phyloP scores from a whole-genome alignment of 176 grass and related monocot genomes.

The Calamus simplicifolius region DNA sequence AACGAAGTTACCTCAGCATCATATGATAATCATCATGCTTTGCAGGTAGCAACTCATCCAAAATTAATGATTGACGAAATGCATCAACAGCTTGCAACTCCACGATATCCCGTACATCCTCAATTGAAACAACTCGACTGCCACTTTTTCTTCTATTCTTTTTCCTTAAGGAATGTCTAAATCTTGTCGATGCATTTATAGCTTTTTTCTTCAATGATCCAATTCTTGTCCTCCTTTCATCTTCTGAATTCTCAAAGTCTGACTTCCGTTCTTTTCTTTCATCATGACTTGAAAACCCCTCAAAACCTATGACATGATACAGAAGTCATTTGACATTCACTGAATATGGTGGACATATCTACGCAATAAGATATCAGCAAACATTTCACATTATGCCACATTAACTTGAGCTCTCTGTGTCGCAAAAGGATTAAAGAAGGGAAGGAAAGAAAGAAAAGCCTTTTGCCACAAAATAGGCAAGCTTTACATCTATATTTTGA shows the following conservation, averaged over 20 bases:
- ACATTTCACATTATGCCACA: background rate
- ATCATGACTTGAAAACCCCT: slow-evolving; percentile 12
- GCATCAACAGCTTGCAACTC: slow-evolving; percentile 72
- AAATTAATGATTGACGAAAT: slow-evolving; percentile 62
- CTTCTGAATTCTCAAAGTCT: slow-evolving; percentile 12
- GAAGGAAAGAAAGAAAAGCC: too few species aligned
- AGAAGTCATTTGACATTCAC: background rate
- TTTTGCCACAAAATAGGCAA: too few species aligned
- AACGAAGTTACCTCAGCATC: slow-evolving; percentile 50
- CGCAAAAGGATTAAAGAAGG: too few species aligned
- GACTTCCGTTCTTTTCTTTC: slow-evolving; percentile 9
- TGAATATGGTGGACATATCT: slow-evolving; percentile 1
- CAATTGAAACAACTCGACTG: slow-evolving; percentile 16
- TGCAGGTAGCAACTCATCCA: slow-evolving; percentile 69
- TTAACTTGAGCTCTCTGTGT: too few species aligned
- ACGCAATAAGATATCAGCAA: background rate
- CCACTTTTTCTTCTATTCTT: slow-evolving; percentile 11
- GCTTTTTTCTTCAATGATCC: slow-evolving; percentile 16
- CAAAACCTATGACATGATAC: slow-evolving; percentile 1
- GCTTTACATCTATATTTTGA: too few species aligned
- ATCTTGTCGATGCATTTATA: slow-evolving; percentile 11
- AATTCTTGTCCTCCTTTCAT: slow-evolving; percentile 11
- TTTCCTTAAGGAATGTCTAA: slow-evolving; percentile 16
- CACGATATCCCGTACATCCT: slow-evolving; percentile 78
- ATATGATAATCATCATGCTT: slow-evolving; percentile 98